Percentiles rank a stretch among this genome's conserved stretches.
phyloP scores from a whole-genome alignment of 75 land plant genomes.

The Picea glauca region DNA sequence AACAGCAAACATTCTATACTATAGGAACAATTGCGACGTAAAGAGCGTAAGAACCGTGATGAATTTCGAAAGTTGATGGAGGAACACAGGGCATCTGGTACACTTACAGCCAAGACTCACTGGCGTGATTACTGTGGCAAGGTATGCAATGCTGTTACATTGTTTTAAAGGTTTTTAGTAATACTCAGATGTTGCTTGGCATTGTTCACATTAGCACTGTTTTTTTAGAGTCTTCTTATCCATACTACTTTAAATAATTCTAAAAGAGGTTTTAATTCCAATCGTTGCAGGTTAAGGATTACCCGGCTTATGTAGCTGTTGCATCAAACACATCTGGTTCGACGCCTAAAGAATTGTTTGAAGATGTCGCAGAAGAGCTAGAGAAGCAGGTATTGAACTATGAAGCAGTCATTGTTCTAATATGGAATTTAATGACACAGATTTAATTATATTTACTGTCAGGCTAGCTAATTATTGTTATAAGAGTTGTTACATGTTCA shows the following conservation, averaged over 20 bases:
- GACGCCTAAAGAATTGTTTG: constrained; percentile 95
- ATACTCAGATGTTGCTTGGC: neutral
- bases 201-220: neutral
- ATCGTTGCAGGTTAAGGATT: constrained; percentile 68
- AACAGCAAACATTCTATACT: neutral
- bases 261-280: neutral
- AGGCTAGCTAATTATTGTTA: neutral
- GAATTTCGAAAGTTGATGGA: constrained; percentile 91
- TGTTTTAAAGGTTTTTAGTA: neutral
- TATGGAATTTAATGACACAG: neutral
- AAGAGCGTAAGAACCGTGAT: constrained; percentile 92
- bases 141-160: constrained; percentile 23
- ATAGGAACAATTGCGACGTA: constrained; percentile 77
- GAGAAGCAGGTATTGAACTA: constrained; percentile 58
- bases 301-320: constrained; percentile 62
- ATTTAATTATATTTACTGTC: neutral
- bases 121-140: constrained; percentile 92
- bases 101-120: constrained; percentile 62
- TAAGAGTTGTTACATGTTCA: neutral
- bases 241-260: neutral
- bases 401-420: neutral
- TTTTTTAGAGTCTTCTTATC: neutral
- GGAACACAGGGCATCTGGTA: constrained; percentile 66
- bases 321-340: constrained; percentile 82
- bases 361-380: constrained; percentile 83